Evolutionary conservation across 1,284 basidiomycete species (phyloP), one percentile per base, ranked within the genome.

Genomic region (Fistulina hepatica): DNA sequence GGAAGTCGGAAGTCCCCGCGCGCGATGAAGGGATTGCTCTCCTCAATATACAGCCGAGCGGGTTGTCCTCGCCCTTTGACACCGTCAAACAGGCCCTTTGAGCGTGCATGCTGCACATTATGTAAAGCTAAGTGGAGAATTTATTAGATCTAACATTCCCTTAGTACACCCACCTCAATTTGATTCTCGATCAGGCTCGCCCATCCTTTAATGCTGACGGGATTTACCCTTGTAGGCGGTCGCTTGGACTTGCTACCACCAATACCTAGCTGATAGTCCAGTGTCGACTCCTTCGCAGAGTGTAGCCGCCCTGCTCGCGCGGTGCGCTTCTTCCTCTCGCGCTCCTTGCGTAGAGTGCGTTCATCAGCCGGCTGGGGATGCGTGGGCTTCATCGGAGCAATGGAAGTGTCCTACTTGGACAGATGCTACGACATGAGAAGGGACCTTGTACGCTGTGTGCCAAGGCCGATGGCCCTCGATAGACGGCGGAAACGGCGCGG

Each of bases 1-100:
- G 61, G 47, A 81, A 85, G n/a, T n/a, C n/a, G n/a, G n/a, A n/a
- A n/a, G 53, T 90, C 79, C 51, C 77, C 77, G n/a, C 77, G 64
- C 17, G 66, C 70, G 40, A 89, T 76, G 53, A 85, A 90, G 0
- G 88, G 89, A 52, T 93, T 93, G 20, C 63, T 61, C 52, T 88
- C 83, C 37, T 85, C 80, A 2, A 59, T 63, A 31, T 73, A 66
- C 3, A 61, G 58, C 1, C 54, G 51, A 3, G 93, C 60, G 1
- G 88, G 88, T 51, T 79, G 67, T 0, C 91, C 90, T 25, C 79
- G 63, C 3, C 85, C 82, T 47, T 77, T 74, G 33, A 91, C 64
- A 13, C 66, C 65, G 11, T 73, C 70, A 53, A 93, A 92, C 21
- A 73, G 58, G 1, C 90, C 89, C 10, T 76, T 71, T 26, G 63